Percentiles rank a stretch among this genome's conserved stretches.
These are phyloP conservation scores for Galerina marginata DNA, from an alignment of 768 basidiomycete genomes.

Conservation along the genomic window DNA sequence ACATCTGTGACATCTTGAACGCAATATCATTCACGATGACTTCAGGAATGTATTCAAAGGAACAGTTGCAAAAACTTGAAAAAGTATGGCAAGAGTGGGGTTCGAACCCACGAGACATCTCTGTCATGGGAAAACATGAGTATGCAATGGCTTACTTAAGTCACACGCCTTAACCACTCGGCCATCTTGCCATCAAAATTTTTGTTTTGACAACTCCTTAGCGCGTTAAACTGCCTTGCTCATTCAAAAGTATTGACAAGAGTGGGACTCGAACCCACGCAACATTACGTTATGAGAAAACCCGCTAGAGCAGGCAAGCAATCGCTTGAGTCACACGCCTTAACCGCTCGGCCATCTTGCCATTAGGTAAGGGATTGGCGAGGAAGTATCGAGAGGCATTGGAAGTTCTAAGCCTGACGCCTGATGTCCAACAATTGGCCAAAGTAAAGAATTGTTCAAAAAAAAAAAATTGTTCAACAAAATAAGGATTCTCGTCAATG, in stretches of 20 bases:
- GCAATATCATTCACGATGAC: no score
- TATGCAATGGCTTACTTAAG: conserved; percentile 43
- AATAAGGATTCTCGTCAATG: no score
- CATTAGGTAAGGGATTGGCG: conserved; percentile 10
- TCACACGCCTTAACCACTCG: conserved; percentile 52
- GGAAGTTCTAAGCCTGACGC: no score
- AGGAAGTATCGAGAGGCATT: not conserved
- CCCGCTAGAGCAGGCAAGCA: conserved; percentile 31
- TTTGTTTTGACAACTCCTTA: no score
- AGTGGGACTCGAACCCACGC: conserved; percentile 43
- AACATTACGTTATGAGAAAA: conserved; percentile 39
- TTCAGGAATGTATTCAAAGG: conserved; percentile 1
- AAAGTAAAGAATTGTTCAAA: no score
- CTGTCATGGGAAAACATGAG: conserved; percentile 25
- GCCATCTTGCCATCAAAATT: conserved; percentile 43
- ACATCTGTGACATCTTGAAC: no score
- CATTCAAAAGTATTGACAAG: conserved; percentile 31
- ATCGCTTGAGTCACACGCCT: conserved; percentile 54
- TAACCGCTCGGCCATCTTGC: conserved; percentile 57
- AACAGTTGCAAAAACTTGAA: conserved; percentile 3
- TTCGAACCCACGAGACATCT: conserved; percentile 27
- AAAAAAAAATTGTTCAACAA: no score
- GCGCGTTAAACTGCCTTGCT: no score
- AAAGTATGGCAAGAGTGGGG: conserved; percentile 27
- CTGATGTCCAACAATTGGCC: no score